Evolutionary conservation across 768 basidiomycete genomes (phyloP).

Genomic region (Gloeostereum incarnatum): DNA sequence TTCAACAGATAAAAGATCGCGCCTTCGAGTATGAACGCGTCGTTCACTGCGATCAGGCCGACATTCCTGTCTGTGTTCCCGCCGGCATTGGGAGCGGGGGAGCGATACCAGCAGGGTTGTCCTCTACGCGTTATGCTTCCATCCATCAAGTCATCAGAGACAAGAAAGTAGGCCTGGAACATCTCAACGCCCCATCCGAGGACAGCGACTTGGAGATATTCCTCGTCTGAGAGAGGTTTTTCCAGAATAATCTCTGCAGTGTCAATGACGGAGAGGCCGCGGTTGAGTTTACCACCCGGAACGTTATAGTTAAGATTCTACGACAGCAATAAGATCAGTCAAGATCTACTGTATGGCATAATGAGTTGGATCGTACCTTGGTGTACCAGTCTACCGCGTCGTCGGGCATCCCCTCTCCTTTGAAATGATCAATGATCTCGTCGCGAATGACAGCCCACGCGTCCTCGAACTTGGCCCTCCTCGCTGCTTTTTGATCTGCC

Average conservation of each 20-base stretch:
- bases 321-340: too few relatives aligned
- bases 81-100: too few relatives aligned
- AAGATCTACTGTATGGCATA: too few relatives aligned
- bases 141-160: slow-evolving; percentile 98
- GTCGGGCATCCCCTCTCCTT: slow-evolving; percentile 65
- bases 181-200: slow-evolving; percentile 96
- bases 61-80: too few relatives aligned
- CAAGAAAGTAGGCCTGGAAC: slow-evolving; percentile 96
- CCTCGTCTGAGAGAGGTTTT: slow-evolving; percentile 58
- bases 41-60: slow-evolving; percentile 88
- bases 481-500: slow-evolving; percentile 36
- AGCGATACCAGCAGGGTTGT: slow-evolving; percentile 91
- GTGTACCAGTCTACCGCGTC: slow-evolving; percentile 84
- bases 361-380: too few relatives aligned
- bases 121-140: slow-evolving; percentile 84
- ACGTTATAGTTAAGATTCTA: slow-evolving; percentile 90
- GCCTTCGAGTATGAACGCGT: slow-evolving; percentile 91
- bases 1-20: slow-evolving; percentile 90
- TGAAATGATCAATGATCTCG: slow-evolving; percentile 66
- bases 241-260: slow-evolving; percentile 84
- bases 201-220: slow-evolving; percentile 83
- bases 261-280: slow-evolving; percentile 94
- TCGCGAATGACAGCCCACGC: slow-evolving; percentile 66
- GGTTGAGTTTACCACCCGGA: slow-evolving; percentile 94
- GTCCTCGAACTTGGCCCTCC: slow-evolving; percentile 56